Base-by-base conservation (phyloP, 805 yeast species). In the Starmerella scarabaei region DNA sequence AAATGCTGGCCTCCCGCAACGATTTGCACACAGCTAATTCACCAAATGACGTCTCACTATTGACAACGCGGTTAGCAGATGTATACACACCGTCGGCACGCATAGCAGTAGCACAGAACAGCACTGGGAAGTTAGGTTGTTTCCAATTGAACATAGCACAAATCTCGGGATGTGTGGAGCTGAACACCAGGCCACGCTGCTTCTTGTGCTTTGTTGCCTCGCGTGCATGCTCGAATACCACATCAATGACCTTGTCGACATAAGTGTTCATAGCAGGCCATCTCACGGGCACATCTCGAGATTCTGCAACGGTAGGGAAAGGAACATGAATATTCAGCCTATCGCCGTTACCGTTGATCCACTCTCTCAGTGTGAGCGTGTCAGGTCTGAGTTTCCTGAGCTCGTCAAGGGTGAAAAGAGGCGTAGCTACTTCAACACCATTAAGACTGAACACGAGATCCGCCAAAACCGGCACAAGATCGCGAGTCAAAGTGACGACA, bases 81-180 rank as follows among this genome's bases (percentile, higher is more conserved):
- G 55, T 42, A 37, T 45, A 50, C 21, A 36, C 23, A 14, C 55
- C 58, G 33, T 52, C 54, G n/a, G 48, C 40, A 19, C 51, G 42
- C 44, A 52, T 49, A 12, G 54, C 56, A 51, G 75, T 77, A 71
- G 86, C 73, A 41, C 77, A 73, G 61, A 82, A 80, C 49, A 91
- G 76, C 0, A 91, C 97, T 0, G 98, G 96, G 61, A 80, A 91
- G 58, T 88, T 88, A 12, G 98, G 97, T 61, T 91, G 98, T 60
- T 91, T 91, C 98, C 98, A 91, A 61, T 91, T 91, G 51, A 91
- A 63, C 34, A 84, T 80, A 9, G 94, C 83, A 61, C 97, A 91
- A n/a, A 85, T 83, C 34, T 76, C 73, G 26, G 94, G 80, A 59
- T 85, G 84, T 41, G 80, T 73, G 1, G 95, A 83, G 11, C 93